Evolutionary conservation across 768 basidiomycete genomes (phyloP), one percentile per base, ranked within the genome.

Genomic region (Lactarius deliciosus): DNA sequence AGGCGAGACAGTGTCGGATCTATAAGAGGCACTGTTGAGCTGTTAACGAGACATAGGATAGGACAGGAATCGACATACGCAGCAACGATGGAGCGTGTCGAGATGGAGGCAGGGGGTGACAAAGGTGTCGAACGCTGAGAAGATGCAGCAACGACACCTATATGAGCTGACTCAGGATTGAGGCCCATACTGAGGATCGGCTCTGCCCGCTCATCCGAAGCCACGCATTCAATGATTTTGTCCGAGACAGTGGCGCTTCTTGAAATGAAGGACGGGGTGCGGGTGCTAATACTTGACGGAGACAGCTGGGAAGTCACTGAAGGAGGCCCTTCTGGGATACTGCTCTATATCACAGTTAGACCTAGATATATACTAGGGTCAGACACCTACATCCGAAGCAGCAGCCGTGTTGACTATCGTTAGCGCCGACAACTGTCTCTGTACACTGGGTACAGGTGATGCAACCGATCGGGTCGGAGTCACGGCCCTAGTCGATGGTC

Each of bases 21-120:
- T 68, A 45, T 64, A 60, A 16, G 62, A 8, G n/a, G 63, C 62
- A 25, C 63, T 68, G n/a, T 38, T 9, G 53, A 58, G 40, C 36
- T 64, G 40, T 68, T 47, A 20, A 40, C 22, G 22, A 18, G 16
- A 20, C 28, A 38, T 47, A 28, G n/a, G 32, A 20, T 57, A 30
- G 18, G 45, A 34, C 16, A 30, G 34, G 32, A 2, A 54, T 59
- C 32, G 15, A 64, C 66, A 59, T 63, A 68, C 66, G 20, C 58
- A 3, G 66, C 66, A 36, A 68, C 63, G 38, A 64, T 9, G 25
- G 58, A 56, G 60, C 58, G 62, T 20, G 66, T 68, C 25, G 58
- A 28, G 10, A 30, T 32, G 15, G 66, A 68, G 41, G 53, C 50
- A 45, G 58, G 22, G 61, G 28, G 38, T 15, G 66, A 64, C 34